Evolutionary conservation across 805 yeast species (phyloP), one percentile per base, ranked within the genome.

Genomic region (Pichia exigua): DNA sequence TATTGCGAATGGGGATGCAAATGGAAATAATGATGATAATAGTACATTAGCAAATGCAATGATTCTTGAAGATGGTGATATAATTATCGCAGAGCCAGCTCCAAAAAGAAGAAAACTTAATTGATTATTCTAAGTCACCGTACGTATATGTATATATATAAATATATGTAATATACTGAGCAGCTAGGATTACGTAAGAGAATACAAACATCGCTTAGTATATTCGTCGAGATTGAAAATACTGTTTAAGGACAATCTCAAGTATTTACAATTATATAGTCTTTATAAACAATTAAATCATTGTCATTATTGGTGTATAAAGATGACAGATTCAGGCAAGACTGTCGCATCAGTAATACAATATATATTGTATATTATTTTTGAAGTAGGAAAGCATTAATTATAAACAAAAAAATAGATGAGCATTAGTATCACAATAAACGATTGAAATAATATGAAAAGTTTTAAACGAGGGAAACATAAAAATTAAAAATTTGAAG

Each of bases 41-140:
- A 15, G 6, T 4, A 30, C n/a, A 15, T 12, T n/a, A 9, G 35
- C n/a, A 30, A 12, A 15, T 30, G n/a, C 35, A 30, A 30, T 30
- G 3, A n/a, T 30, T 30, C 17, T 30, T 9, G 49, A 47, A 20
- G 47, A 45, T 20, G 47, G 60, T 45, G 61, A 53, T 8, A 35
- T 61, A 8, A 59, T 52, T 43, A 54, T 56, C 10, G 58, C 50
- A 28, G 44, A 39, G 28, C 35, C 24, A 27, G n/a, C 45, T 17
- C 43, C 38, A n/a, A 17, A 47, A 44, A 54, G 18, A 47, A 15
- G 57, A 46, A 45, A 39, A 32, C 13, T 28, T 27, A 45, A 50
- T 4, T 46, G 41, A 35, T 35, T 17, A 5, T 17, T 35, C 8
- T 8, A 3, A 9, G 4, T 4, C 17, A 35, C 10, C n/a, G 11